Base-by-base conservation (phyloP, 495 filamentous ascomycete species). In the Tuber calosporum region DNA sequence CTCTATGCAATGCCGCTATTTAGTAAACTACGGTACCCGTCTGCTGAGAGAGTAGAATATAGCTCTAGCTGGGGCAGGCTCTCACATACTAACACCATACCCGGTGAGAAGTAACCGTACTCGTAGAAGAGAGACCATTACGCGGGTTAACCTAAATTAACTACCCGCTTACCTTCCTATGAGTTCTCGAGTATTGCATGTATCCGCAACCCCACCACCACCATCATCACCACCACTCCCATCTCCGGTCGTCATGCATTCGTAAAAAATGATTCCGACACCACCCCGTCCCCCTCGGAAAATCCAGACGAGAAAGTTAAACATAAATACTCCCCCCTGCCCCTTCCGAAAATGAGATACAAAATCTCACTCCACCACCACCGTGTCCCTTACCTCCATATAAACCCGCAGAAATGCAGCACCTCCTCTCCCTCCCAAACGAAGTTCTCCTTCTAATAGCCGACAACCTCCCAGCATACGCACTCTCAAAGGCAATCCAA, bases 371-470 rank as follows among this genome's bases (percentile, higher is more conserved):
- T 22, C 22, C 20, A 53, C 22, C 45, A 53, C 20, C 20, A 53
- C 20, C 20, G 20, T n/a, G 6, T n/a, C 45, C 45, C 45, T 22
- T 6, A n/a, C 8, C n/a, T 11, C 30, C n/a, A 58, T 30, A 58
- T 30, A 15, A 58, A 13, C 48, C n/a, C 9, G 30, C n/a, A 58
- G 15, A 58, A 58, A 58, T 58, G 48, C n/a, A n/a, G 15, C 5
- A 13, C 48, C n/a, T 58, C 48, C 48, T 58, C 48, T 53, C 48
- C 48, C 48, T 53, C 48, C 48, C 48, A 58, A 58, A 58, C 48
- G 48, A 58, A 26, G 8, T 53, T n/a, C 45, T 58, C 48, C 48
- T 58, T 11, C 22, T 58, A 30, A 15, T 58, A 58, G n/a, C 48
- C 48, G 48, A 58, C n/a, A 26, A 58, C n/a, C 48, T 58, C 48